These are phyloP conservation scores for Rhodosporidiobolus sp. DNA, from an alignment of 768 basidiomycete species.

Conservation along the genomic window DNA sequence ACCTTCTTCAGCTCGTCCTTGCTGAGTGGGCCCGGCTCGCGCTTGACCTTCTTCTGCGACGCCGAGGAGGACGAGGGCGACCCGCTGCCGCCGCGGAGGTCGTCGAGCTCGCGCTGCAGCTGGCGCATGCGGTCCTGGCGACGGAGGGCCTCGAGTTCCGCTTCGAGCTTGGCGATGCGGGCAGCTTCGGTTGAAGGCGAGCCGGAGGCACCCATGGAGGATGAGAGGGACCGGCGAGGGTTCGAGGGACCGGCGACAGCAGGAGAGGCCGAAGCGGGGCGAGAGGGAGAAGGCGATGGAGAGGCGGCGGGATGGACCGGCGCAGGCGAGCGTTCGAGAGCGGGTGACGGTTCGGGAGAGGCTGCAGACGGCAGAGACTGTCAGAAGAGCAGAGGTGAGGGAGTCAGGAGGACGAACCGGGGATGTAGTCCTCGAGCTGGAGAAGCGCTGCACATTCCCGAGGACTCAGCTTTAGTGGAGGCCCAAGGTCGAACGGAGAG, in stretches of 20 bases:
- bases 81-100: too few species aligned
- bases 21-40: background rate
- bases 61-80: too few species aligned
- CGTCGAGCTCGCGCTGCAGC: background rate
- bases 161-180: background rate
- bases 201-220: too few species aligned
- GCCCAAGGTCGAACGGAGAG: too few species aligned
- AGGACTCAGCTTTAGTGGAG: background rate
- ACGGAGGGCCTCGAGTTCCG: slow-evolving; percentile 5
- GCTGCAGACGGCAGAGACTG: background rate
- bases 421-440: slow-evolving; percentile 8
- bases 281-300: background rate
- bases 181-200: background rate
- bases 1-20: background rate
- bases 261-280: background rate
- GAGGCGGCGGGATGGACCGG: too few species aligned
- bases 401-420: background rate
- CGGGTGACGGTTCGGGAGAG: too few species aligned
- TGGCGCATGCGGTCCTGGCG: slow-evolving; percentile 2
- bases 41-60: background rate
- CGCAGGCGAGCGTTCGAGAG: too few species aligned
- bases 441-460: slow-evolving; percentile 1
- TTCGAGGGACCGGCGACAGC: background rate
- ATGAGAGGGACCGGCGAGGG: too few species aligned
- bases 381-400: background rate